These are phyloP conservation scores for Rubia yunnanensis DNA, from an alignment of 257 asterid genomes.

Conservation along the genomic window DNA sequence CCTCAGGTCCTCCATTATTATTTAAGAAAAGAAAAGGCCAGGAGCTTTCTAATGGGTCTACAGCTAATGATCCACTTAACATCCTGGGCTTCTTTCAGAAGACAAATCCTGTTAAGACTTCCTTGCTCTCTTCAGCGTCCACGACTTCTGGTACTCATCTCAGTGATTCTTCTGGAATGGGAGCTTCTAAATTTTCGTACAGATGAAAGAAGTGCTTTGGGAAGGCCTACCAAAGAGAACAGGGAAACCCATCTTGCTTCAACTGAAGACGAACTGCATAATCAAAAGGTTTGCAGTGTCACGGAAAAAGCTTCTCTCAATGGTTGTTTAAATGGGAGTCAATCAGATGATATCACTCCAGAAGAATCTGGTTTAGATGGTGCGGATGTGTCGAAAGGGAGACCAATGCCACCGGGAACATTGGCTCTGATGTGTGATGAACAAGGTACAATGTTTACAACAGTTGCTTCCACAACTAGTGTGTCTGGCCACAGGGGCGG, in stretches of 20 bases:
- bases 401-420: conserved; percentile 92
- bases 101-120: conserved; percentile 50
- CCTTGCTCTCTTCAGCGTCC: conserved; percentile 41
- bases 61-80: conserved; percentile 36
- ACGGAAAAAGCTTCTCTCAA: conserved; percentile 28
- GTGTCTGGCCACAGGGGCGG: no score
- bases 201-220: conserved; percentile 46
- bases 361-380: conserved; percentile 52
- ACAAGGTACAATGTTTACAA: conserved; percentile 59
- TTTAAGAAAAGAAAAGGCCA: conserved; percentile 69
- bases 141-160: conserved; percentile 47
- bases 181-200: conserved; percentile 65
- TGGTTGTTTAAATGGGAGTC: conserved; percentile 32
- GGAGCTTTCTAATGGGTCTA: conserved; percentile 48
- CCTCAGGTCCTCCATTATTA: conserved; percentile 84
- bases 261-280: conserved; percentile 33
- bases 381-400: conserved; percentile 52
- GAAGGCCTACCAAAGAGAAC: conserved; percentile 35
- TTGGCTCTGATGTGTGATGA: conserved; percentile 97
- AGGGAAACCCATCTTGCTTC: conserved; percentile 28
- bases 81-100: conserved; percentile 52
- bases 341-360: conserved; percentile 29
- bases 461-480: conserved; percentile 44
- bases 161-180: conserved; percentile 48
- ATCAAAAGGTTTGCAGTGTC: conserved; percentile 28